Base-by-base conservation (phyloP, 2,329 filamentous ascomycete species). In the Lizonia empirigonia region DNA sequence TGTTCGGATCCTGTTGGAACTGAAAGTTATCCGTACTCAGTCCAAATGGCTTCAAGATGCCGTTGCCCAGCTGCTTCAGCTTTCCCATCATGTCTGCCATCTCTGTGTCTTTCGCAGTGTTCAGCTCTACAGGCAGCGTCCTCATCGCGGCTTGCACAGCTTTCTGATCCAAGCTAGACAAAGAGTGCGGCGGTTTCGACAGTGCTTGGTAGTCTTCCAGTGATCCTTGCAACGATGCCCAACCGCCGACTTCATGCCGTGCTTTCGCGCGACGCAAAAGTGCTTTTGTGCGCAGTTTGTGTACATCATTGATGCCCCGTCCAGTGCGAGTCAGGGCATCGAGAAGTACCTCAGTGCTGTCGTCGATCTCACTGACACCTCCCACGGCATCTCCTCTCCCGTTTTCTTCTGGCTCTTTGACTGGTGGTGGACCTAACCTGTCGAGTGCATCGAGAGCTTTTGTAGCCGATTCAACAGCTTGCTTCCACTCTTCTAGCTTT, bases 51-150 rank as follows among this genome's bases (percentile, higher is more conserved):
- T 89, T 96, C 41, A 99, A 72, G 13, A 99, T 85, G 1, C 91
- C 91, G 69, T 99, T 96, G 0, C 94, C 94, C 53, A 99, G 77
- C 74, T 89, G 86, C 70, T 96, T 97, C 64, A 99, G 76, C 77
- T 97, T 97, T 15, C 88, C 90, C 91, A 96, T 96, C 91, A 97
- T 97, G 76, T 99, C 93, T 2, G 83, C 87, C 83, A 94, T 90
- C 75, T 99, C 94, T 62, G 82, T 83, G 67, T 96, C 88, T 75
- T 91, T 90, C 1, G 92, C 91, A 15, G 82, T 83, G 58, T 93
- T 89, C 40, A 91, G 82, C 55, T 82, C 80, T 1, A 81, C 77
- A 1, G 90, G 90, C 30, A 97, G 74, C 18, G 78, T 76, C 12
- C 79, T 74, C 52, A 95, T 77, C 61, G 91, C 87, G 22, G 78